phyloP scores from a whole-genome alignment of 2,329 filamentous ascomycete genomes.

The Aspergillus floridensis region DNA sequence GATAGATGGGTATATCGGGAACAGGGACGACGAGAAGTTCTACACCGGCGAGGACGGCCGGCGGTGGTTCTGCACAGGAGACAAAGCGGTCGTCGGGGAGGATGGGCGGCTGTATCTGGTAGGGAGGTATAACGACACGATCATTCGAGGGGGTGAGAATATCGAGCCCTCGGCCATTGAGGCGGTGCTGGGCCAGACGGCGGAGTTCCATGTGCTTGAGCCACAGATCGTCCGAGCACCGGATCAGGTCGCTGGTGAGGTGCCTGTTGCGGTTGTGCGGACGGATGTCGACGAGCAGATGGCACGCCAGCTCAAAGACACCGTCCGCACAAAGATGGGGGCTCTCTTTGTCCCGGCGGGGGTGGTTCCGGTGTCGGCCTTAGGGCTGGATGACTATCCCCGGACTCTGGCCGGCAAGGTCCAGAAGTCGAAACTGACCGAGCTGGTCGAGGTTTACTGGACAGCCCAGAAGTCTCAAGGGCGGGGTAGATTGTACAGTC shows the following conservation, averaged over 20 bases:
- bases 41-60: constrained; percentile 12
- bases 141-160: constrained; percentile 21
- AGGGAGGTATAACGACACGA: constrained; percentile 19
- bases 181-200: constrained; percentile 8
- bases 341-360: constrained; percentile 12
- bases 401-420: background rate
- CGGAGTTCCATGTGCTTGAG: constrained; percentile 9
- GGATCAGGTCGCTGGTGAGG: background rate
- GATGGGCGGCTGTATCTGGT: constrained; percentile 17
- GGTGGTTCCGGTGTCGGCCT: constrained; percentile 8
- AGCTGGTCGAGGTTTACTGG: background rate
- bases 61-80: constrained; percentile 18
- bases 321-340: constrained; percentile 11
- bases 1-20: constrained; percentile 11
- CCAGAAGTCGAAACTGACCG: background rate
- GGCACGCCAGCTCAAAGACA: constrained; percentile 6
- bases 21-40: constrained; percentile 9
- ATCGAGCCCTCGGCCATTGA: constrained; percentile 19
- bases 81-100: constrained; percentile 15
- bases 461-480: background rate
- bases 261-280: background rate
- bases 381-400: background rate
- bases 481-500: background rate
- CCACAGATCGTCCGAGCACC: constrained; percentile 11
- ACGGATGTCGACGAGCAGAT: background rate